Evolutionary conservation across 2,329 filamentous ascomycete genomes (phyloP).

Genomic region (Monosporascus sp.): DNA sequence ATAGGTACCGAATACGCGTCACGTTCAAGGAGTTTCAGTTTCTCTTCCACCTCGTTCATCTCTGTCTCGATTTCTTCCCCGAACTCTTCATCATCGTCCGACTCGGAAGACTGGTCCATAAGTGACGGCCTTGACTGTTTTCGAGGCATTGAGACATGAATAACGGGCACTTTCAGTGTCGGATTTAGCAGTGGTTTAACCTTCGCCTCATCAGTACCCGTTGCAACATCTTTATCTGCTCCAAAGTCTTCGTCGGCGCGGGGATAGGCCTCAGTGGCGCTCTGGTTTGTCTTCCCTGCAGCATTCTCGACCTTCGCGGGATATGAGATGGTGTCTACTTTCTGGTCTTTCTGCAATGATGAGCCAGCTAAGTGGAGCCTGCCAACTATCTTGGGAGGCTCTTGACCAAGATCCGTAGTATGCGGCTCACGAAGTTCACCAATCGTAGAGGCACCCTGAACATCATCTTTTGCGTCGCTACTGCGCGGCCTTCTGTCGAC

Average conservation of each 20-base stretch:
- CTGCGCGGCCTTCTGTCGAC: constrained; percentile 44
- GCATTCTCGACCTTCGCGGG: constrained; percentile 9
- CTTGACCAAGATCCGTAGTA: constrained; percentile 10
- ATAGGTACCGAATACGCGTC: constrained; percentile 33
- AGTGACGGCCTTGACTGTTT: constrained; percentile 27
- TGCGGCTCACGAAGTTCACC: constrained; percentile 15
- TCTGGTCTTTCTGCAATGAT: constrained; percentile 15
- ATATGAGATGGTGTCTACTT: constrained; percentile 12
- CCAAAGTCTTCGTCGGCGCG: not conserved
- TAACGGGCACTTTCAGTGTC: constrained; percentile 17
- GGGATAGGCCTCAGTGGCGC: not conserved
- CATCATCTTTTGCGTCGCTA: constrained; percentile 47
- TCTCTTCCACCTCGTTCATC: constrained; percentile 45
- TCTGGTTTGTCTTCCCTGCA: not conserved
- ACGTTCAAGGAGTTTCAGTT: constrained; percentile 41
- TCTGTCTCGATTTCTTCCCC: constrained; percentile 50
- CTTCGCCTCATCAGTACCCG: constrained; percentile 5
- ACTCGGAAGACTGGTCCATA: constrained; percentile 45
- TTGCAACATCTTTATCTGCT: constrained; percentile 5
- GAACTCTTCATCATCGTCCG: constrained; percentile 53
- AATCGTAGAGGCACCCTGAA: constrained; percentile 13
- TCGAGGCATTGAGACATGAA: constrained; percentile 36
- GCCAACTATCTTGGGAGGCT: constrained; percentile 8
- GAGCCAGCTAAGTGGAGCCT: constrained; percentile 21
- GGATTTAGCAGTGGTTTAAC: constrained; percentile 8